Base-by-base conservation (phyloP, 2,329 filamentous ascomycete genomes). In the Podosphaera fusca region DNA sequence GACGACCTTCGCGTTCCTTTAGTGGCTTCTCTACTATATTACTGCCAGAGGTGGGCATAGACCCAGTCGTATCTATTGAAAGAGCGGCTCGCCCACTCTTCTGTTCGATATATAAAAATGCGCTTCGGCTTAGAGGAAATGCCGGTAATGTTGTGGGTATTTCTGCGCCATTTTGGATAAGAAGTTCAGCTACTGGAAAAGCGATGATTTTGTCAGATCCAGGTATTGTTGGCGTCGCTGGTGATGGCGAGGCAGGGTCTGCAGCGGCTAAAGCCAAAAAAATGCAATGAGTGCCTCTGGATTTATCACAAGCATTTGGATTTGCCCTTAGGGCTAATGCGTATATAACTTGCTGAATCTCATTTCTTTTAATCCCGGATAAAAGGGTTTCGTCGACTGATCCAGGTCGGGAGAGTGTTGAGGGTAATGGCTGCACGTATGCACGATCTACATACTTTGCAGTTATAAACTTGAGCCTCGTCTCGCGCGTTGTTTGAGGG, bases 281-380 rank as follows among this genome's bases (percentile, higher is more conserved):
- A 14, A 96, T 79, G 0, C 85, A 82, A 67, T 94, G 90, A 0
- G 90, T 95, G 47, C 84, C 85, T 56, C 92, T 80, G 45, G 88
- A 92, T 61, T 82, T 86, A 68, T 98, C 92, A 4, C 81, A 74
- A 2, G 83, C 78, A 65, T 98, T 98, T 12, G 89, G 86, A 65
- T 89, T 95, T 12, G 87, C 92, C 60, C 79, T 79, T 36, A 95
- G 75, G 1, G 92, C 87, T 52, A 98, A 75, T 2, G 86, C 90
- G 65, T 95, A 94, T 33, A 98, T 78, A 31, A 95, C 88, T 61
- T 88, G 85, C 66, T 92, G 85, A 57, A 98, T 87, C 67, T 98
- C 89, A 68, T 95, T 95, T 70, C 83, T 87, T 75, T 96, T 98
- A 68, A 96, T 89, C 8, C 86, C 89, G 4, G 89, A 88, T 45